Percentiles rank a stretch among this genome's conserved stretches.
Evolutionary conservation across 2,329 filamentous ascomycete genomes (phyloP).

Genomic region (Scortechinia acanthostroma): DNA sequence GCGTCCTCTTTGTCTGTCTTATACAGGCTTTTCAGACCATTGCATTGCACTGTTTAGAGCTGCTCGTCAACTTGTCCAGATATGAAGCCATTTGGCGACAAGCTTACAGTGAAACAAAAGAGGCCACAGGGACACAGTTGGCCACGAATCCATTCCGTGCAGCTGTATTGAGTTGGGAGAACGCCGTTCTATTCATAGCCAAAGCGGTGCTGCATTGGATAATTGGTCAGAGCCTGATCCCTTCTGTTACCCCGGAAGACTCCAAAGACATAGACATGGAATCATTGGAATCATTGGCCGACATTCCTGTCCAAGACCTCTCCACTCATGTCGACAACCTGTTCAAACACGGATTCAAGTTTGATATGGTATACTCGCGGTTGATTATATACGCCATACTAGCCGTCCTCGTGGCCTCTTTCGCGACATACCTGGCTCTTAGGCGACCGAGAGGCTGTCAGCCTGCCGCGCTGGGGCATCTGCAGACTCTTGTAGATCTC

Average conservation of each 20-base stretch:
- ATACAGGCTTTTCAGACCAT: constrained; percentile 6
- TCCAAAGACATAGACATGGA: too few relatives aligned
- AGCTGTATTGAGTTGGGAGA: constrained; percentile 6
- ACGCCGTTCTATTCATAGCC: constrained; percentile 5
- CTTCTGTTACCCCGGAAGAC: neutral
- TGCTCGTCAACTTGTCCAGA: constrained; percentile 8
- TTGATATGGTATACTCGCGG: neutral
- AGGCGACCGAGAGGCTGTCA: constrained; percentile 3
- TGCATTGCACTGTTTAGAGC: constrained; percentile 9
- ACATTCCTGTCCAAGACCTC: too few relatives aligned
- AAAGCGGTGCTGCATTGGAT: constrained; percentile 10
- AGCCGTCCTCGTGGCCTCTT: constrained; percentile 3
- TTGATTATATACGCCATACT: neutral
- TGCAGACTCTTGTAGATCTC: constrained; percentile 5
- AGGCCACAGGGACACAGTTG: neutral
- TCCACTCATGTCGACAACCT: neutral
- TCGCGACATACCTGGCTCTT: constrained; percentile 3
- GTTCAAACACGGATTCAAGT: neutral
- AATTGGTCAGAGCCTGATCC: constrained; percentile 6
- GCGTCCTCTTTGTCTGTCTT: neutral
- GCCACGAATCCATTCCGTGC: neutral
- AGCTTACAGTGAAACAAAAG: neutral
- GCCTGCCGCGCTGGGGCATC: constrained; percentile 5
- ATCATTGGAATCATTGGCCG: too few relatives aligned
- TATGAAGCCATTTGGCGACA: constrained; percentile 7